Conservation (phyloP, 768 basidiomycete species). For the Pleurotus platypus region DNA sequence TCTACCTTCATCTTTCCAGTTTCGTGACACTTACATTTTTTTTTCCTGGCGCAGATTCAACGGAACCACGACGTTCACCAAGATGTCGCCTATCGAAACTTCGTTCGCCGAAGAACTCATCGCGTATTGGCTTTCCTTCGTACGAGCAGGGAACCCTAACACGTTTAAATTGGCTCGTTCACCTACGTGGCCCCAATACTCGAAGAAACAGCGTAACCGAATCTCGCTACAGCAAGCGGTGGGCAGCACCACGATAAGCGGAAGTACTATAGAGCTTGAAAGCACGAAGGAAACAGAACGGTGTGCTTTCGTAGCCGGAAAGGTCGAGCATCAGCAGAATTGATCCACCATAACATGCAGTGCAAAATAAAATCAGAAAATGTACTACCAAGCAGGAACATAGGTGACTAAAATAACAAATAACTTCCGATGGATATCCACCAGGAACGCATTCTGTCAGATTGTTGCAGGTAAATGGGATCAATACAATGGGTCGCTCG, state of each 20-base stretch:
- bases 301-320: constrained; percentile 34
- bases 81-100: constrained; percentile 39
- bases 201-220: constrained; percentile 22
- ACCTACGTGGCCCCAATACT: constrained; percentile 45
- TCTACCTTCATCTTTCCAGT: not conserved
- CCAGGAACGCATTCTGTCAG: too few relatives aligned
- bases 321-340: constrained; percentile 30
- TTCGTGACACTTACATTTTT: not conserved
- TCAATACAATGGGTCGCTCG: too few relatives aligned
- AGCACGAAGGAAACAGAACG: constrained; percentile 31
- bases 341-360: constrained; percentile 10
- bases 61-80: constrained; percentile 47
- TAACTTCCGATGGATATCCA: too few relatives aligned
- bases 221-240: constrained; percentile 38
- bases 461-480: too few relatives aligned
- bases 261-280: constrained; percentile 32
- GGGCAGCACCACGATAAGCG: constrained; percentile 23
- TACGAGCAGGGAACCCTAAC: constrained; percentile 54
- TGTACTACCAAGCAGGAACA: not conserved
- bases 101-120: constrained; percentile 58
- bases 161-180: constrained; percentile 48
- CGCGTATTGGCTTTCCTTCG: constrained; percentile 66
- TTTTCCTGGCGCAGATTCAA: constrained; percentile 32
- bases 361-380: not conserved
- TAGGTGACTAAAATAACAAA: too few relatives aligned